Evolutionary conservation across 768 basidiomycete genomes (phyloP).

Genomic region (Royoungia palumana): DNA sequence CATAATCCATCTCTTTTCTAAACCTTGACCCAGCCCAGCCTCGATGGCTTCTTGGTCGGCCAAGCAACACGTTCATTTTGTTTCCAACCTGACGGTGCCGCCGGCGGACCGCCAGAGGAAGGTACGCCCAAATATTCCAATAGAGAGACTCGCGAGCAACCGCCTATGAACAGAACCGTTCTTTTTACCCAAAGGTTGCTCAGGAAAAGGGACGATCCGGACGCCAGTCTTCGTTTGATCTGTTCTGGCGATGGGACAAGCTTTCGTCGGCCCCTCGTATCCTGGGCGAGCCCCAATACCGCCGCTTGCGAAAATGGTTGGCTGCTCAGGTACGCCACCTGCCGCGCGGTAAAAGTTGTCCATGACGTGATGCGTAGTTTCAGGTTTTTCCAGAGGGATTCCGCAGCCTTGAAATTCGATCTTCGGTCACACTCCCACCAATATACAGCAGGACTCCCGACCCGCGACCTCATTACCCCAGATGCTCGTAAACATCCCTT

Average conservation of each 20-base stretch:
- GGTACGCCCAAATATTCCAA: conserved; percentile 16
- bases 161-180: conserved; percentile 16
- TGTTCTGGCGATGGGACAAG: conserved; percentile 34
- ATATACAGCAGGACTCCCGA: too few species aligned
- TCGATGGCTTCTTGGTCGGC: conserved; percentile 20
- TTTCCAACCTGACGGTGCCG: conserved; percentile 30
- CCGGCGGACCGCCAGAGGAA: conserved; percentile 32
- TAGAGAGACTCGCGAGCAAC: background rate
- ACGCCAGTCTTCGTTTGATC: conserved; percentile 34
- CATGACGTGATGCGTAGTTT: background rate
- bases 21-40: conserved; percentile 11
- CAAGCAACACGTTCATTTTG: conserved; percentile 31
- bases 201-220: conserved; percentile 35
- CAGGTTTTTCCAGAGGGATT: background rate
- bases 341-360: background rate
- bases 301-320: background rate
- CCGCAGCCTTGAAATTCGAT: background rate
- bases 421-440: too few species aligned
- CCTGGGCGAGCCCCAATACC: background rate
- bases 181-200: conserved; percentile 41
- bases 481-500: background rate
- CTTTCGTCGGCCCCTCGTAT: conserved; percentile 24
- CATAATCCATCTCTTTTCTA: background rate
- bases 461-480: background rate
- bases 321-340: conserved; percentile 8